Evolutionary conservation across 345 rosid genomes (phyloP), one percentile per base, ranked within the genome.

Genomic region (Eutrema japonicum): DNA sequence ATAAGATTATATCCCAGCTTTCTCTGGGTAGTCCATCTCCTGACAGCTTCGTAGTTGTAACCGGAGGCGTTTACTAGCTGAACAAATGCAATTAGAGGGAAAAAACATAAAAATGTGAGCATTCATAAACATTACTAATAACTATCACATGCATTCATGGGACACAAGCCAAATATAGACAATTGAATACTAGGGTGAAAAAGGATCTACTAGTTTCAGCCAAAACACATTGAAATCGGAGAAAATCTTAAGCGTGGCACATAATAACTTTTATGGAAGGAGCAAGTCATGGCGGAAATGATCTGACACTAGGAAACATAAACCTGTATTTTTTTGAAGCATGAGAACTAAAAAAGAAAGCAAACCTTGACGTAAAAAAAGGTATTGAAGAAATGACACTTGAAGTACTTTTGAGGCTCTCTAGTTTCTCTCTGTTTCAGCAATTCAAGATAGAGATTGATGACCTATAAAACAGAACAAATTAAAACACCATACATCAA

Each of bases 301-400:
- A 56, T 33, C 6, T 41, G 72, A 30, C 38, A 9, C 26, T 1
- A 68, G 12, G 30, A 9, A 68, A 14, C 45, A n/a, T 29, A 30
- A 49, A 42, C 7, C 30, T 42, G n/a, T 3, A 26, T 9, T 35
- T 30, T 18, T 36, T 14, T 0, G 9, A 55, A 33, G 54, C 43
- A 11, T 40, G 51, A 60, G 33, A 37, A 38, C 6, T 30, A 45
- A 36, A 54, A 46, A 11, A 46, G 57, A 61, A 52, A 35, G 37
- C 64, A 52, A 72, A 95, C 99, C 99, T 86, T 92, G 57, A 87
- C 79, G 87, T 95, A 92, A 70, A 95, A 95, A 66, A 92, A 92
- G 48, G 98, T 90, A 70, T 66, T 95, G 77, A 85, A 90, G 76
- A 88, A 95, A 85, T 95, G 99, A 60, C 98, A 95, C 80, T 86